Evolutionary conservation across 2,329 filamentous ascomycete species (phyloP), one percentile per base, ranked within the genome.

Genomic region (Penicillium sp.): DNA sequence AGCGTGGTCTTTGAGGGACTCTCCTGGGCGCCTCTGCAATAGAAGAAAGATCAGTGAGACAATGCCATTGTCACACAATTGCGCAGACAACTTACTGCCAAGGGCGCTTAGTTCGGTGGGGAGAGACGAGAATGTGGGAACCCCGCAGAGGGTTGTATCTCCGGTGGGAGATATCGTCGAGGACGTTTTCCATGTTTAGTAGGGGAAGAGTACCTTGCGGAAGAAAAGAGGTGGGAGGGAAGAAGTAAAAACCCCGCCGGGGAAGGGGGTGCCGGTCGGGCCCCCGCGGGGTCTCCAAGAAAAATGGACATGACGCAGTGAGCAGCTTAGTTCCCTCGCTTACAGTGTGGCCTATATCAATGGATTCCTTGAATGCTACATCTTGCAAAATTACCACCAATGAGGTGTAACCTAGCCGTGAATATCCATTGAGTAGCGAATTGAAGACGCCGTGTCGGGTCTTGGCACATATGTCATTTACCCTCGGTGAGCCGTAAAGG

Each of bases 81-180:
- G 20, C 16, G 11, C 18, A 16, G 13, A 8, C 16, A 31, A 78
- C 89, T 82, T 79, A 95, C 90, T 96, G 94, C 94, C 94, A 99
- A 66, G 94, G 94, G 59, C 94, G 83, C 82, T 97, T 97, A 47
- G 92, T 97, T 49, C 94, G 81, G 74, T 99, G 94, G 55, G 94
- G 94, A 14, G 94, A 97, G 13, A 99, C 94, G 33, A 99, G 82
- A 54, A 99, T 82, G 88, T 92, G 95, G 56, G 88, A 90, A 55
- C 90, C 91, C 60, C 89, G 87, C 56, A 99, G 80, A 47, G 90
- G 89, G 70, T 99, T 99, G 73, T 88, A 97, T 70, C 94, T 87
- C 65, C 94, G 82, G 71, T 99, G 94, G 38, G 94, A 96, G 66
- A 99, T 97, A 72, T 99, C 92, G 78, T 97, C 86, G 45, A 99